These are phyloP conservation scores for Pseudogymnoascus sp. DNA, from an alignment of 2,329 filamentous ascomycete species.

Conservation along the genomic window DNA sequence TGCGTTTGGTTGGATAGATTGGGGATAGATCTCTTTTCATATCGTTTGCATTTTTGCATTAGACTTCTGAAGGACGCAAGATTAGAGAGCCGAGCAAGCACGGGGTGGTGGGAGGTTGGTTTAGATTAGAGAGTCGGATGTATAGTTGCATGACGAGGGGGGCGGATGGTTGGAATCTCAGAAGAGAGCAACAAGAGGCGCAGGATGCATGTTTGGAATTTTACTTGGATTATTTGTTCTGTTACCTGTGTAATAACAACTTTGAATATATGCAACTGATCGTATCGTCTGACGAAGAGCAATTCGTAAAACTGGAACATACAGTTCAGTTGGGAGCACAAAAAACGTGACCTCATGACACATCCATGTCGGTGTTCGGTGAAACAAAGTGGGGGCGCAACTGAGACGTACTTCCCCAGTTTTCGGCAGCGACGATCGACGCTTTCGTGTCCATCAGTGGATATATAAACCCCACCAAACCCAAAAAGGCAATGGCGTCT, in stretches of 20 bases:
- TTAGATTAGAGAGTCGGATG: conserved; percentile 24
- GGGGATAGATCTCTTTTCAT: conserved; percentile 6
- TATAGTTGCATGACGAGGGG: conserved; percentile 34
- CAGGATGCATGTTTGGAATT: conserved; percentile 4
- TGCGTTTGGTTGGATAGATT: neutral
- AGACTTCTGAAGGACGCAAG: neutral
- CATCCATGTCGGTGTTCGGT: neutral
- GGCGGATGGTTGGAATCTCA: conserved; percentile 20
- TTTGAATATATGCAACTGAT: neutral
- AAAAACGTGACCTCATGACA: neutral
- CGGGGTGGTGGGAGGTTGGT: neutral
- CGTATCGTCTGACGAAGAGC: neutral
- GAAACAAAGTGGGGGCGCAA: neutral
- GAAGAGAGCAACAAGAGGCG: conserved; percentile 14
- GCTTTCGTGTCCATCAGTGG: neutral
- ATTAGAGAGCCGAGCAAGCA: neutral
- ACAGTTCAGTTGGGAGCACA: neutral
- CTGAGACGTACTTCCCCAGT: neutral
- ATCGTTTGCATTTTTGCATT: conserved; percentile 4
- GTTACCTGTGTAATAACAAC: neutral
- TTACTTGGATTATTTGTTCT: neutral
- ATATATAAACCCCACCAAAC: neutral
- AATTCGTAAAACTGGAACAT: neutral
- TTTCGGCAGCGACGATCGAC: neutral
- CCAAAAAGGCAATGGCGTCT: neutral